phyloP scores from a whole-genome alignment of 2,329 filamentous ascomycete genomes.

The Thelonectria discophora region DNA sequence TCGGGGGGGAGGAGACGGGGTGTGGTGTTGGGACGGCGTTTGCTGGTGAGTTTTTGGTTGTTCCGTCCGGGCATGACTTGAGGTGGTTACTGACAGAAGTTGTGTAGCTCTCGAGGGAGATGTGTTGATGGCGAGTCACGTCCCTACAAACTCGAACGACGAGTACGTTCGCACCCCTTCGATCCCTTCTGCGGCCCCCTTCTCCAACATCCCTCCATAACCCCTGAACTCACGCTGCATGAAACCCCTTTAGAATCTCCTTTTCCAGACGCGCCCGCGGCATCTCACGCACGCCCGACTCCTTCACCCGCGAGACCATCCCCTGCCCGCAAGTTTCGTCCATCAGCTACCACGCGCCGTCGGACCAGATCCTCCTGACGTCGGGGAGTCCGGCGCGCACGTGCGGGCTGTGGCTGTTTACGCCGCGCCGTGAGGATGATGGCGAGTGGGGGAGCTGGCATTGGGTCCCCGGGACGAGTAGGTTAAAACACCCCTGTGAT shows the following conservation, averaged over 20 bases:
- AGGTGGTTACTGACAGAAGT: constrained; percentile 25
- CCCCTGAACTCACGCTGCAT: background rate
- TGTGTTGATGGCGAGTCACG: constrained; percentile 51
- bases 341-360: constrained; percentile 57
- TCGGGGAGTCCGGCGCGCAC: constrained; percentile 47
- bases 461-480: constrained; percentile 53
- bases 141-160: constrained; percentile 55
- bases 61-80: background rate
- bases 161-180: constrained; percentile 43
- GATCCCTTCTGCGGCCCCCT: background rate
- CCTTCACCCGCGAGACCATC: constrained; percentile 48
- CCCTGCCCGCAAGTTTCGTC: constrained; percentile 54
- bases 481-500: constrained; percentile 5
- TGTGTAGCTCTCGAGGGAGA: constrained; percentile 47
- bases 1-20: constrained; percentile 51
- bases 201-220: background rate
- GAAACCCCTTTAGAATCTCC: constrained; percentile 23
- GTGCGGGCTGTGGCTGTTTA: constrained; percentile 51
- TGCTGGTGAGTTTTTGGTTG: constrained; percentile 50
- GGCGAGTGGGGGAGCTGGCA: constrained; percentile 32
- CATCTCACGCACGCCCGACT: constrained; percentile 30
- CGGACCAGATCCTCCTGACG: constrained; percentile 54
- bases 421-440: constrained; percentile 44
- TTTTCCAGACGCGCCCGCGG: constrained; percentile 34
- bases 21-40: constrained; percentile 53